These are phyloP conservation scores for Penicillium sp. DNA, from an alignment of 2,329 filamentous ascomycete species.

Conservation along the genomic window DNA sequence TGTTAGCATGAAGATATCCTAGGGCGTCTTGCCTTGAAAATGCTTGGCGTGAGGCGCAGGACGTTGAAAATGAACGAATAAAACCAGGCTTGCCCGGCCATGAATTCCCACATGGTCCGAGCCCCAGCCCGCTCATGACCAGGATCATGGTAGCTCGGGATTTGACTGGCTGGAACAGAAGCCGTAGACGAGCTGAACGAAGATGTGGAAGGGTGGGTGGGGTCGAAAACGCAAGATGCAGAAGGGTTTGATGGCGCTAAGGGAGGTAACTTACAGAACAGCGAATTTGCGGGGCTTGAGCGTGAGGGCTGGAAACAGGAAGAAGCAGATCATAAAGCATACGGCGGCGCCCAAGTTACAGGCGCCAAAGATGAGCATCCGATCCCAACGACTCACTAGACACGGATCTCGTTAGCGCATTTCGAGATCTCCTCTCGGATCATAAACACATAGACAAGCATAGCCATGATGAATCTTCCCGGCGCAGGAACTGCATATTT, in stretches of 20 bases:
- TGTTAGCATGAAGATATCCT: constrained; percentile 24
- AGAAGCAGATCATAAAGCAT: constrained; percentile 89
- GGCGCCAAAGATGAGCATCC: constrained; percentile 84
- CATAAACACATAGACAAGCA: constrained; percentile 19
- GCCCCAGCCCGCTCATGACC: constrained; percentile 24
- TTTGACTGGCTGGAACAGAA: constrained; percentile 11
- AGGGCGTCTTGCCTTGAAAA: constrained; percentile 4
- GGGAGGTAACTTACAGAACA: constrained; percentile 75
- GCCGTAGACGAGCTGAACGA: constrained; percentile 4
- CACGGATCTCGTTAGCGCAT: constrained; percentile 18
- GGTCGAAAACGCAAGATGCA: neutral
- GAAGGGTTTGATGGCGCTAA: constrained; percentile 5
- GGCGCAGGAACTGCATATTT: constrained; percentile 40
- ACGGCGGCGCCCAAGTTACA: constrained; percentile 87
- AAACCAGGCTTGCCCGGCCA: neutral
- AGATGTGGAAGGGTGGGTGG: constrained; percentile 21
- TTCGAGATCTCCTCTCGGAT: constrained; percentile 13
- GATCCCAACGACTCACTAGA: constrained; percentile 95
- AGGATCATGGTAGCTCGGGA: constrained; percentile 16
- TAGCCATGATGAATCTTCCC: constrained; percentile 19
- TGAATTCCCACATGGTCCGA: constrained; percentile 23
- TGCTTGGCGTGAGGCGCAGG: constrained; percentile 25
- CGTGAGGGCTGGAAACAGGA: constrained; percentile 79
- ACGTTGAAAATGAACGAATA: constrained; percentile 17
- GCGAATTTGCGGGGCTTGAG: constrained; percentile 90